These are phyloP conservation scores for Citrus mangshanensis DNA, from an alignment of 345 rosid species.

Conservation along the genomic window DNA sequence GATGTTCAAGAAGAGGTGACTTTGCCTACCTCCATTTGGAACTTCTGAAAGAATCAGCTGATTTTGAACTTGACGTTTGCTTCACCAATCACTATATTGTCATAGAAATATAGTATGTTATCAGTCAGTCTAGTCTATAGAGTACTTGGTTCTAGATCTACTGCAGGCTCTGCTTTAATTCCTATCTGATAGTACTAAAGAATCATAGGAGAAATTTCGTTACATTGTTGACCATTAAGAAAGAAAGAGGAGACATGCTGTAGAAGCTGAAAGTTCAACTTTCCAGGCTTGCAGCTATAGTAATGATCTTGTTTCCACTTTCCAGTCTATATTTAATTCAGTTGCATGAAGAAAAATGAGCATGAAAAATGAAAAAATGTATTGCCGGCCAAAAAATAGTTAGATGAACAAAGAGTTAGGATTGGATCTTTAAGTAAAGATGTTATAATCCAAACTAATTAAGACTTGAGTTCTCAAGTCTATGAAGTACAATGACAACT, in stretches of 20 bases:
- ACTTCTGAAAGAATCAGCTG: conserved; percentile 36
- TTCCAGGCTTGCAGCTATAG: not conserved
- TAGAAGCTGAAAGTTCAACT: not conserved
- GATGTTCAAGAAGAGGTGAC: conserved; percentile 53
- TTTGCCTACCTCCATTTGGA: conserved; percentile 64
- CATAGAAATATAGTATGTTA: not conserved
- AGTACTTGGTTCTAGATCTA: conserved; percentile 3
- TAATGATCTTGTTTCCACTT: not conserved
- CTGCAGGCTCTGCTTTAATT: not conserved
- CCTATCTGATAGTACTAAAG: conserved; percentile 1
- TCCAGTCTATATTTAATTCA: not conserved
- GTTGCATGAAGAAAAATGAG: not conserved
- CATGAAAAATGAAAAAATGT: not conserved
- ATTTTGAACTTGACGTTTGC: not conserved
- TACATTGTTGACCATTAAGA: not conserved
- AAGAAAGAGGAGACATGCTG: not conserved
- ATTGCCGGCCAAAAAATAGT: not conserved
- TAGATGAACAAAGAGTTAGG: not conserved
- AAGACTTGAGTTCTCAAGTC: not conserved
- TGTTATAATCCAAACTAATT: not conserved
- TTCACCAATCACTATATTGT: not conserved
- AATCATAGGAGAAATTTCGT: not conserved
- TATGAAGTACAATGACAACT: not conserved
- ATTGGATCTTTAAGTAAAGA: not conserved
- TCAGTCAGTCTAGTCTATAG: conserved; percentile 1